Evolutionary conservation across 192 early-diverging fungal genomes (phyloP), one percentile per base, ranked within the genome.

Genomic region (Chytriomyces confervae): DNA sequence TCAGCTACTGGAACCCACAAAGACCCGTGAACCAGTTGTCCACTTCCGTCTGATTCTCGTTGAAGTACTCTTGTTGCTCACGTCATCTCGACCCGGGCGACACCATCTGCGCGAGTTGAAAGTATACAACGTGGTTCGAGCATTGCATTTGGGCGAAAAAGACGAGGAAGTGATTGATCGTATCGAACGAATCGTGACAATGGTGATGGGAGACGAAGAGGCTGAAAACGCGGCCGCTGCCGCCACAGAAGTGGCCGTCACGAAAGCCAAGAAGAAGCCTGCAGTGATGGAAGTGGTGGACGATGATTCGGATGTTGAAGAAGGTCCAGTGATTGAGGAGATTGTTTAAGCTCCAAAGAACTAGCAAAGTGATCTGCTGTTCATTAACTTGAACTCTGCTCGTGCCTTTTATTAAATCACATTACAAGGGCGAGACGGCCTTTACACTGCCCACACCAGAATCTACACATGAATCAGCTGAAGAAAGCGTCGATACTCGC

Each of bases 71-170:
- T 79, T 97, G 43, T 79, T 96, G 13, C 83, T 99, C 68, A 92
- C 94, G 29, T 83, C 86, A 5, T 94, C 95, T 3, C 84, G 89
- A 9, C 79, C 79, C 61, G 95, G 94, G 20, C 91, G 97, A 72
- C 88, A 94, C n/a, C 86, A 90, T 36, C 76, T 98, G 76, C 90
- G 97, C 16, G 82, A 82, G 13, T 92, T 91, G 63, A 92, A 93
- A 77, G 93, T 94, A 0, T 99, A 99, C 80, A 89, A 89, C 6
- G 90, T 99, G 46, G 81, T 99, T 16, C 90, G 94, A 63, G 93
- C 94, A 66, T 82, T 94, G 82, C 95, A 98, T 84, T 70, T 91
- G 65, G 79, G 57, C 6, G 97, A 97, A 80, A 82, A 79, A 6
- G 88, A 93, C 65, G 94, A 94, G 10, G 81, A 84, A 7, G 90